Evolutionary conservation across 2,329 filamentous ascomycete species (phyloP), one percentile per base, ranked within the genome.

Genomic region (Ophiostoma montium): DNA sequence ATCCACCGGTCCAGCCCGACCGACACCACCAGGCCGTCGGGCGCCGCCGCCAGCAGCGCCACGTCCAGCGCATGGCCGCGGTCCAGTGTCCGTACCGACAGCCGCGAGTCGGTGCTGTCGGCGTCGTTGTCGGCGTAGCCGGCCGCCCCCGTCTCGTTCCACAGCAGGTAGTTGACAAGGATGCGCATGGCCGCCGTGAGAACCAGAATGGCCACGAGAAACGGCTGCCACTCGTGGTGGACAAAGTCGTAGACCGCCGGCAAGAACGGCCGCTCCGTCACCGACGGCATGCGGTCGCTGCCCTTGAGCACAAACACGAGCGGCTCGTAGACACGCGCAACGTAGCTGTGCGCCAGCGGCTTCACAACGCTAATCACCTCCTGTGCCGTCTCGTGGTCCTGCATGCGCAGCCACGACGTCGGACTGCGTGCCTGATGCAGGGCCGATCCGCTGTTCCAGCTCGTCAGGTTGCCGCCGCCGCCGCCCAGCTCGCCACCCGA

Each of bases 311-410:
- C 82, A 53, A 89, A 82, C 3, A 87, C 72, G 3, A 87, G 65
- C 1, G 85, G 85, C 36, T 88, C 80, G 58, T 84, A 86, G 1
- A 89, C 82, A 41, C 75, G 74, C 19, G 85, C 84, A 16, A 86
- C 69, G 60, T 87, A 86, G 61, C 78, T 84, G 58, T 84, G 74
- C 1, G 79, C 75, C 49, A 73, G 69, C 7, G 84, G 84, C 55
- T 86, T 87, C 57, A 88, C 74, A 31, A 84, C 75, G n/a, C 77
- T 72, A 60, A 89, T 86, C 15, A 89, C 74, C 58, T 89, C 85
- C 35, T 75, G 75, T 2, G 84, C 84, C 1, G 84, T 87, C 58
- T 86, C 82, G 57, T 87, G 83, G 56, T 89, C 84, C 61, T 89
- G 85, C 50, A 87, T 70, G 23, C 76, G 74, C 46, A 89, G 69